Conservation (phyloP, 2,329 filamentous ascomycete species). For the Talaromyces islandicus region DNA sequence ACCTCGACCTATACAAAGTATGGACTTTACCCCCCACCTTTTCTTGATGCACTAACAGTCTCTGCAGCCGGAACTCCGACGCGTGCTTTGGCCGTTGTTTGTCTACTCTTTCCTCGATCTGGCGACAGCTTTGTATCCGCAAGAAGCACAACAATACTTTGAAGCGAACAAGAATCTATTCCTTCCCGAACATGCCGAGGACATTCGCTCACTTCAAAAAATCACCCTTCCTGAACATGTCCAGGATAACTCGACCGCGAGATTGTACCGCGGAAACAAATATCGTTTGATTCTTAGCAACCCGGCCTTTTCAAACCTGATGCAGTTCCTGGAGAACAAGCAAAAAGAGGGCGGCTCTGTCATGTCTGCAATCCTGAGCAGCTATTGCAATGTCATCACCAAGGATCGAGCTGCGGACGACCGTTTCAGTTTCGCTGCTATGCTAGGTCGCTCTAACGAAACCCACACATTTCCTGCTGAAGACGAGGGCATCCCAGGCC, state of each 20-base stretch:
- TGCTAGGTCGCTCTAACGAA: constrained; percentile 50
- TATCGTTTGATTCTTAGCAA: constrained; percentile 87
- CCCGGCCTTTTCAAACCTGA: constrained; percentile 72
- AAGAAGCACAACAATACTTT: constrained; percentile 70
- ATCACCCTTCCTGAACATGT: constrained; percentile 74
- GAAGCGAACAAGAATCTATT: constrained; percentile 63
- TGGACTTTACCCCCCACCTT: neutral
- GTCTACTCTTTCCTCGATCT: constrained; percentile 88
- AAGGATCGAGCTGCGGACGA: constrained; percentile 55
- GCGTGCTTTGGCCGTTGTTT: constrained; percentile 87
- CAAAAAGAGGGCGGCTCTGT: constrained; percentile 72
- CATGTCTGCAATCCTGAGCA: constrained; percentile 66
- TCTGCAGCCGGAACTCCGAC: constrained; percentile 72
- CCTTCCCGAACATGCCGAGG: constrained; percentile 70
- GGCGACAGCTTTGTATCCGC: constrained; percentile 62
- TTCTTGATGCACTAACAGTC: constrained; percentile 4
- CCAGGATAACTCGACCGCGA: constrained; percentile 67
- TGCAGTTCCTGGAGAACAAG: constrained; percentile 86
- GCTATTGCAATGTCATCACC: constrained; percentile 53
- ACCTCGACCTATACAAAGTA: constrained; percentile 89
- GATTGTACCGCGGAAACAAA: constrained; percentile 77
- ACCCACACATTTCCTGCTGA: constrained; percentile 56
- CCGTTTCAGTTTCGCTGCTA: constrained; percentile 53
- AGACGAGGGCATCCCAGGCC: constrained; percentile 64
- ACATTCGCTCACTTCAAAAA: constrained; percentile 67